Percentiles rank a stretch among this genome's conserved stretches.
Conservation (phyloP, 176 grass and related monocot species). For the Alloteropsis semialata region DNA sequence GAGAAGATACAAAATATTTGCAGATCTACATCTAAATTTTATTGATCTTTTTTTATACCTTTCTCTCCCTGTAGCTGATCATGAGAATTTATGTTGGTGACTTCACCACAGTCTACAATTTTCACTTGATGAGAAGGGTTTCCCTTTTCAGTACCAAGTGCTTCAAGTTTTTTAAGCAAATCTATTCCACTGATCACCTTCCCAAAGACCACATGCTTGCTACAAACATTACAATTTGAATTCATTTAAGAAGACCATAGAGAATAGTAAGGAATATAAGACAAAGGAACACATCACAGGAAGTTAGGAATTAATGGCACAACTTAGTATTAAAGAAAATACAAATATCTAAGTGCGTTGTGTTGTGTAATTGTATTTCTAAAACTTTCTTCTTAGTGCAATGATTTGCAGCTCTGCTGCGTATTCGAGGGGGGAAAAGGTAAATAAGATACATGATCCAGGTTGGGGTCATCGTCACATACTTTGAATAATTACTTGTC, state of each 20-base stretch:
- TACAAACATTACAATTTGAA: constrained; percentile 39
- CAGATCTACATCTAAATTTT: neutral
- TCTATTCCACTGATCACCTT: constrained; percentile 46
- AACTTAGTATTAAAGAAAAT: neutral
- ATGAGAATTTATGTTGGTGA: constrained; percentile 28
- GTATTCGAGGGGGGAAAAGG: neutral
- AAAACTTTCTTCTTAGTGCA: neutral
- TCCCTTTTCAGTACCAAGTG: constrained; percentile 40
- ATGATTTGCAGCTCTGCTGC: too few species aligned
- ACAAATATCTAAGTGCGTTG: too few species aligned
- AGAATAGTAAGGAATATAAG: neutral
- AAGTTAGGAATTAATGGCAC: neutral
- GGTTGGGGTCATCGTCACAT: neutral
- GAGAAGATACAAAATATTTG: constrained; percentile 4
- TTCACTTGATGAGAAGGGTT: constrained; percentile 48
- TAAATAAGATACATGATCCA: neutral
- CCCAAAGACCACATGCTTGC: constrained; percentile 82
- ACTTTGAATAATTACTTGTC: neutral
- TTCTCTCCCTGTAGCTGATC: constrained; percentile 43
- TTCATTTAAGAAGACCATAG: constrained; percentile 17
- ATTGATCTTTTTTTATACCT: constrained; percentile 40
- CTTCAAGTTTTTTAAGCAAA: constrained; percentile 70
- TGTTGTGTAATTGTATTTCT: neutral
- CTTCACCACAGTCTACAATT: constrained; percentile 79
- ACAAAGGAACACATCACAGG: neutral